Percentiles rank a stretch among this genome's conserved stretches.
Evolutionary conservation across 2,329 filamentous ascomycete genomes (phyloP).

Genomic region (Magnaporthiopsis incrustans): DNA sequence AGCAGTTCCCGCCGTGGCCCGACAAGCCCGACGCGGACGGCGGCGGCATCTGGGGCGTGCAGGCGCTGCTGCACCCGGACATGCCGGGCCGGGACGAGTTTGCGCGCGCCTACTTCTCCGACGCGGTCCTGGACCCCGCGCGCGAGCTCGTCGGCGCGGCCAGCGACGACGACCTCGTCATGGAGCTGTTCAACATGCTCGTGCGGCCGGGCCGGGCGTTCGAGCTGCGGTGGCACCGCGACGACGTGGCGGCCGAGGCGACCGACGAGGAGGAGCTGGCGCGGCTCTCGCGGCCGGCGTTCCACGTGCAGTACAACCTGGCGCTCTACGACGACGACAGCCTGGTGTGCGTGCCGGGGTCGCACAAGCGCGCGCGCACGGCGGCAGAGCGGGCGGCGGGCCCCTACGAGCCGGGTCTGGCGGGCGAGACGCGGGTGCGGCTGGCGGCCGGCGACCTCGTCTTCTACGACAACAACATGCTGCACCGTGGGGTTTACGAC

Average conservation of each 20-base stretch:
- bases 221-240: conserved; percentile 74
- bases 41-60: conserved; percentile 79
- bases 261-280: conserved; percentile 57
- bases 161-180: conserved; percentile 58
- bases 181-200: conserved; percentile 85
- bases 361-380: conserved; percentile 64
- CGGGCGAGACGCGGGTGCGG: conserved; percentile 57
- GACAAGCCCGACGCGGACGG: conserved; percentile 39
- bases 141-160: conserved; percentile 48
- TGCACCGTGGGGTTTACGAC: conserved; percentile 64
- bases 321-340: conserved; percentile 68
- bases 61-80: conserved; percentile 71
- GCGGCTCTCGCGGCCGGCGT: conserved; percentile 51
- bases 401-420: conserved; percentile 54
- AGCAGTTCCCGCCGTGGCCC: conserved; percentile 85
- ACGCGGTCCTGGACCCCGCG: conserved; percentile 53
- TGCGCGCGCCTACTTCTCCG: conserved; percentile 63
- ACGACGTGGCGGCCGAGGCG: conserved; percentile 66
- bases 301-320: conserved; percentile 83
- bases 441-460: conserved; percentile 69
- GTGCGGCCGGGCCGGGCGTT: conserved; percentile 66
- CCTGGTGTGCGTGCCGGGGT: conserved; percentile 69
- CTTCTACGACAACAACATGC: conserved; percentile 87
- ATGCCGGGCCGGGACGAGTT: conserved; percentile 57
- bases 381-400: conserved; percentile 58